Base-by-base conservation (phyloP, 495 filamentous ascomycete genomes). In the Apiosordaria backusii region DNA sequence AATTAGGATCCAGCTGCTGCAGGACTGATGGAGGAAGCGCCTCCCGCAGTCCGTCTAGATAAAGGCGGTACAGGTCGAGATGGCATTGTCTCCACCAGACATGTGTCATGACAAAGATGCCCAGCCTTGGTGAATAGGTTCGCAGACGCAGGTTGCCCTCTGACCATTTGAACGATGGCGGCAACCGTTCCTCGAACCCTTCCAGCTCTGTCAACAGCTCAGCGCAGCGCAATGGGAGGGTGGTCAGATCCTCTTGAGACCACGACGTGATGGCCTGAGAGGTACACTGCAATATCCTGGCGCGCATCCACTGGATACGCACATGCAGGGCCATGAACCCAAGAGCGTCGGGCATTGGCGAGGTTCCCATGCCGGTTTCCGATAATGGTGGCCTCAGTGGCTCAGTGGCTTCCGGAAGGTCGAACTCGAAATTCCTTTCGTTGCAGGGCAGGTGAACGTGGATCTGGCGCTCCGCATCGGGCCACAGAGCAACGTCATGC, bases 351-450 rank as follows among this genome's bases (percentile, higher is more conserved):
- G 78, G 75, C 1, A 82, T 76, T 16, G 74, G 75, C 19, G 71
- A 61, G 6, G 66, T 57, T 2, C 65, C 57, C 0, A 69, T 68
- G 0, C 64, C 62, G 1, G 76, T 70, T 1, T 67, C 72, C 0
- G 77, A 74, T 0, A 68, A 72, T 1, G 79, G 76, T 0, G 75
- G 74, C 18, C 74, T 70, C 6, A 82, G 75, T 45, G 75, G 72
- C 61, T 82, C 82, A 5, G 82, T 83, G 3, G 73, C 69, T 65
- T 81, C 79, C 0, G 82, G 80, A 7, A 83, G 75, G 69, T 83
- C 82, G 64, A 83, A 81, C 66, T 83, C 81, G 40, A 84, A 84
- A 66, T 83, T 81, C 7, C 80, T 79, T 68, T 84, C 82, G 69
- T 81, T 84, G 67, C 82, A 83, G 0, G 81, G 81, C 1, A 84